A percentile compares a stretch with the other conserved stretches of the same genome.
Evolutionary conservation across 1,284 basidiomycete genomes (phyloP).

Genomic region (Fomitopsis betulina): DNA sequence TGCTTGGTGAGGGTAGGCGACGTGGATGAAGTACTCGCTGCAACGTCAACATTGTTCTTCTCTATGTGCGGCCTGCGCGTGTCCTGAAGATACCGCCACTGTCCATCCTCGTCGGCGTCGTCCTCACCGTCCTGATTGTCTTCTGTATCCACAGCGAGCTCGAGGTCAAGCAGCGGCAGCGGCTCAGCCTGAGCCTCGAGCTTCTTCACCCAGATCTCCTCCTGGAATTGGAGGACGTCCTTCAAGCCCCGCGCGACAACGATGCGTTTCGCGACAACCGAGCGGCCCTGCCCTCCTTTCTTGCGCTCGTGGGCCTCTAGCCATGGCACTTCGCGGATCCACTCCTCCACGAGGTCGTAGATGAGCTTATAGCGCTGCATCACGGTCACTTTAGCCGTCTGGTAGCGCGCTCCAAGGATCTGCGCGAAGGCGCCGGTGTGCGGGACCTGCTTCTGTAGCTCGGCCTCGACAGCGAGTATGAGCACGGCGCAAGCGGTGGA

Average conservation of each 20-base stretch:
- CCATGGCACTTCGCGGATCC: conserved; percentile 68
- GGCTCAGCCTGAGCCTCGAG: conserved; percentile 24
- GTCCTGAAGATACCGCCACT: not conserved
- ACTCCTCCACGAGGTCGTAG: conserved; percentile 53
- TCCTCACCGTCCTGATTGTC: conserved; percentile 19
- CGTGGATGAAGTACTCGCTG: conserved; percentile 2
- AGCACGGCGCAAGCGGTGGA: conserved; percentile 65
- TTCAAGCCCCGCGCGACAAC: conserved; percentile 60
- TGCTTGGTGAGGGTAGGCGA: conserved; percentile 1
- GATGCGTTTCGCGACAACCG: conserved; percentile 54
- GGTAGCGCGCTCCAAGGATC: conserved; percentile 46
- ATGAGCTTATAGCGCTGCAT: conserved; percentile 65
- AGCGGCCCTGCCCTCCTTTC: conserved; percentile 37
- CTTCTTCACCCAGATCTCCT: conserved; percentile 48
- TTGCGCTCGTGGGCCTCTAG: conserved; percentile 37
- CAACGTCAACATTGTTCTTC: not conserved
- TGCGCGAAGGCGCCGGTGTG: conserved; percentile 50
- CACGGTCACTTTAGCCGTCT: conserved; percentile 47
- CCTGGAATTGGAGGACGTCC: conserved; percentile 64
- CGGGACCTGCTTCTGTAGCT: conserved; percentile 49
- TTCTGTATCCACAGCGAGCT: conserved; percentile 25
- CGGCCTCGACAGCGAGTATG: conserved; percentile 69
- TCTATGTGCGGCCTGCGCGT: conserved; percentile 8
- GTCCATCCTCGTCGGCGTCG: conserved; percentile 9
- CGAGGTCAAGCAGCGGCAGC: conserved; percentile 35